These are phyloP conservation scores for Coemansia sp. DNA, from an alignment of 192 early-diverging fungal genomes.

Conservation along the genomic window DNA sequence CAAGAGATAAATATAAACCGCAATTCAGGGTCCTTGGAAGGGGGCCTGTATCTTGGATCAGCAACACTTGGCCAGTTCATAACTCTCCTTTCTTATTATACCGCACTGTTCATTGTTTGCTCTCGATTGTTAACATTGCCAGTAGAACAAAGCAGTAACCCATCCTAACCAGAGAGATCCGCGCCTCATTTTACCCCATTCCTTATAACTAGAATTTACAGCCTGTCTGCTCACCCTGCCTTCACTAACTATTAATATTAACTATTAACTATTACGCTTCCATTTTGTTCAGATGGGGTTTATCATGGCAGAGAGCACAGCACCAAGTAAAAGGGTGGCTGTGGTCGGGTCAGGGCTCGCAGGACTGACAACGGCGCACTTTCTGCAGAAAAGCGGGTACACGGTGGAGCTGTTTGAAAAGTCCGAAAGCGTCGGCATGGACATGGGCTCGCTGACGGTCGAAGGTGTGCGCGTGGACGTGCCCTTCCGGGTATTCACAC, in stretches of 20 bases:
- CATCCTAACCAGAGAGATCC: too few relatives aligned
- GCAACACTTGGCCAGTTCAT: too few relatives aligned
- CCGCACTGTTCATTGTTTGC: not conserved
- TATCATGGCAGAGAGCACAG: constrained; percentile 4
- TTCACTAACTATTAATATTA: not conserved
- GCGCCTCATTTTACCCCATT: too few relatives aligned
- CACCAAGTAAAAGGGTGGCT: constrained; percentile 21
- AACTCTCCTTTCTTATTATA: not conserved
- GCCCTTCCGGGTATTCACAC: constrained; percentile 51
- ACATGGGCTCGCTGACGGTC: constrained; percentile 40
- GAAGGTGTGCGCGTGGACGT: constrained; percentile 48
- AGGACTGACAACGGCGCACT: constrained; percentile 41
- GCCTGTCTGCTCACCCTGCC: too few relatives aligned
- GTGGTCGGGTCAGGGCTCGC: constrained; percentile 51
- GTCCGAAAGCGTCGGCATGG: constrained; percentile 38
- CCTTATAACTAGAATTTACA: too few relatives aligned
- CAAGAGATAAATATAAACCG: too few relatives aligned
- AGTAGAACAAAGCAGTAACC: not conserved
- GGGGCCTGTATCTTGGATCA: too few relatives aligned
- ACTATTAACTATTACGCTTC: not conserved
- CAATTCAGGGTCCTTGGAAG: too few relatives aligned
- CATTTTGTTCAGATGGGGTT: not conserved
- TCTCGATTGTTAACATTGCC: not conserved
- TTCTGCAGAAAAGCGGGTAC: constrained; percentile 37
- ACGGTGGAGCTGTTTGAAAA: constrained; percentile 43